phyloP scores from a whole-genome alignment of 352 stramenopile genomes.

The Globisporangium nodosum region DNA sequence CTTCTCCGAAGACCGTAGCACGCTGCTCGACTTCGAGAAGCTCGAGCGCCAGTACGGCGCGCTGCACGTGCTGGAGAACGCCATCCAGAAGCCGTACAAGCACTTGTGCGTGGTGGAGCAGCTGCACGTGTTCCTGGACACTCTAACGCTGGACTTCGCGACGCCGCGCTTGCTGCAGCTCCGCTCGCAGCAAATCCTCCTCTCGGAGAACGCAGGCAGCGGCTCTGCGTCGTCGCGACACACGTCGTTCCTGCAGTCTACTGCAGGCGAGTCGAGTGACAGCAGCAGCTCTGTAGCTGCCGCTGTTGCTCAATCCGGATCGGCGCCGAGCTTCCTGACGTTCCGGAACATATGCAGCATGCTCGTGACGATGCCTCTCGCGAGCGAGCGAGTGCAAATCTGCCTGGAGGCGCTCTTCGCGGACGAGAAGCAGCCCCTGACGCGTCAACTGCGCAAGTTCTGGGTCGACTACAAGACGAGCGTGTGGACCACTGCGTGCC shows the following conservation, averaged over 20 bases:
- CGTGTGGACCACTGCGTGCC: constrained; percentile 18
- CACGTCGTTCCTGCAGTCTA: constrained; percentile 9
- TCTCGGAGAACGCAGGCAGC: constrained; percentile 15
- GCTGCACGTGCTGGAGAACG: constrained; percentile 43
- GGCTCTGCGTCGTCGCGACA: constrained; percentile 1
- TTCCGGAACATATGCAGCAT: constrained; percentile 46
- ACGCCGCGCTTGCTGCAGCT: constrained; percentile 36
- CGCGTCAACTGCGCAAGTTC: constrained; percentile 35
- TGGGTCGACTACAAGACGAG: constrained; percentile 47
- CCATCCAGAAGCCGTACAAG: constrained; percentile 17
- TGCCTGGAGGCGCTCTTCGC: constrained; percentile 42
- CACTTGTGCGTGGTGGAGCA: neutral
- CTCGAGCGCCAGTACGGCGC: constrained; percentile 53
- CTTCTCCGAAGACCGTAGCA: constrained; percentile 25
- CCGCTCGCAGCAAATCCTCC: constrained; percentile 50
- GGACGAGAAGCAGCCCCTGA: constrained; percentile 28
- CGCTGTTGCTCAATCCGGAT: neutral
- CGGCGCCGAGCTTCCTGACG: constrained; percentile 30
- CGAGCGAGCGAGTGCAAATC: constrained; percentile 31
- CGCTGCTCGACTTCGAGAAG: constrained; percentile 45
- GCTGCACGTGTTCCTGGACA: constrained; percentile 33
- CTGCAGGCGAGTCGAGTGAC: constrained; percentile 5
- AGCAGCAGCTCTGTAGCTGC: constrained; percentile 16
- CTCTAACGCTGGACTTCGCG: constrained; percentile 35
- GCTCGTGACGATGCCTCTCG: constrained; percentile 21